Evolutionary conservation across 202 grass and related monocot genomes (phyloP), one percentile per base, ranked within the genome.

Genomic region (Schoenoplectus triqueter): DNA sequence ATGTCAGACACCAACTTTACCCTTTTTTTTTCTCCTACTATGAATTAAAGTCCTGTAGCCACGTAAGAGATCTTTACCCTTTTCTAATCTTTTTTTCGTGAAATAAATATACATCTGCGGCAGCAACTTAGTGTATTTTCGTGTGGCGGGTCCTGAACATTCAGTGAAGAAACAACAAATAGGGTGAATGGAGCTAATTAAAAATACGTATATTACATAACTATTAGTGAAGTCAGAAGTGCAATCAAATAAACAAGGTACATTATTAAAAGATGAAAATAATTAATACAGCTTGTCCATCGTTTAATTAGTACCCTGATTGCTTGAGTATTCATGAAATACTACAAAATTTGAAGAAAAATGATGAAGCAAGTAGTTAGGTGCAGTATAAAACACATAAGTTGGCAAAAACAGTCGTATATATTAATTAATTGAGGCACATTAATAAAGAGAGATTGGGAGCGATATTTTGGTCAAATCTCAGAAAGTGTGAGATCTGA

Each of bases 1-100:
- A 71, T 83, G 81, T 83, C 81, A 83, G 81, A 60, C 21, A 59
- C 80, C 50, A 70, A 59, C 48, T 7, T 42, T 45, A 17, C 6
- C 22, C 31, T 46, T 77, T 59, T 40, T 8, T 6, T 22, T 77
- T 41, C 52, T n/a, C 57, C 52, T n/a, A 22, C 8, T 77, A 57
- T 41, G 8, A 41, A 77, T 57, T 59, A 41, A 40, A 56, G 13
- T 77, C 48, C 7, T 72, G 59, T 62, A n/a, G 17, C 70, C 31
- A 31, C 7, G 73, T 77, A 57, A 50, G 20, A 77, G 22, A 59
- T 2, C 51, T 59, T 77, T 57, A 59, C 22, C 21, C 11, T 77
- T 57, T 71, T n/a, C 64, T 82, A 3, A 46, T 19, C 21, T 51
- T 31, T 82, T 74, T 39, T 55, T 40, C 6, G 21, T 3, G 15